These are phyloP conservation scores for Spencermartinsiella ligniputridi DNA, from an alignment of 1,139 yeast genomes.

Conservation along the genomic window DNA sequence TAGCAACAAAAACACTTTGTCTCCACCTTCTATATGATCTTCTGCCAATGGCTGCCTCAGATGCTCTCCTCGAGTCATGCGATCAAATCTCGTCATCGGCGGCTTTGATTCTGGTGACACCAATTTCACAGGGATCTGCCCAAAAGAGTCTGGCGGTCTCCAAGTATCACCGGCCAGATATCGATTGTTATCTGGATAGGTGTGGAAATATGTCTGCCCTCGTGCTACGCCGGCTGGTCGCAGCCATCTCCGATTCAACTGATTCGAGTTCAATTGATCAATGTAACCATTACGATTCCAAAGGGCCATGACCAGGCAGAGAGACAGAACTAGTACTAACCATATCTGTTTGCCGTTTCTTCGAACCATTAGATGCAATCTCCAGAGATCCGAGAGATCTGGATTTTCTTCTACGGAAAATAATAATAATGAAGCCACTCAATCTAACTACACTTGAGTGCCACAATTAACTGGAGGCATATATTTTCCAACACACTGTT, in stretches of 20 bases:
- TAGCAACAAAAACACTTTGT: constrained; percentile 29
- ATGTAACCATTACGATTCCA: neutral
- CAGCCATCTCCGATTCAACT: neutral
- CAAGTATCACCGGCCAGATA: constrained; percentile 29
- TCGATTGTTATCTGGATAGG: constrained; percentile 28
- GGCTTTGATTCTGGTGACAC: neutral
- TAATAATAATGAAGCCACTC: no score
- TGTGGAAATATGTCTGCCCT: constrained; percentile 28
- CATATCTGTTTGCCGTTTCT: neutral
- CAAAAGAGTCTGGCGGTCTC: constrained; percentile 26
- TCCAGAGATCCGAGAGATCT: no score
- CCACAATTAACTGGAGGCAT: no score
- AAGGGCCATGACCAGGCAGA: neutral
- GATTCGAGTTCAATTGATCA: neutral
- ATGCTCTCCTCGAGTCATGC: neutral
- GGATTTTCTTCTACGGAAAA: no score
- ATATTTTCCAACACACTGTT: no score
- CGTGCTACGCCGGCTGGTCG: neutral
- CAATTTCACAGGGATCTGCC: neutral
- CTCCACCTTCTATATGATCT: constrained; percentile 22
- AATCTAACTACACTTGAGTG: no score
- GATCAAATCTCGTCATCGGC: neutral
- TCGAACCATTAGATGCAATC: neutral
- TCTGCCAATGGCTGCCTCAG: neutral
- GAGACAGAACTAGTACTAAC: neutral